Evolutionary conservation across 1,284 basidiomycete species (phyloP).

Genomic region (Ustilago shanxiensis): DNA sequence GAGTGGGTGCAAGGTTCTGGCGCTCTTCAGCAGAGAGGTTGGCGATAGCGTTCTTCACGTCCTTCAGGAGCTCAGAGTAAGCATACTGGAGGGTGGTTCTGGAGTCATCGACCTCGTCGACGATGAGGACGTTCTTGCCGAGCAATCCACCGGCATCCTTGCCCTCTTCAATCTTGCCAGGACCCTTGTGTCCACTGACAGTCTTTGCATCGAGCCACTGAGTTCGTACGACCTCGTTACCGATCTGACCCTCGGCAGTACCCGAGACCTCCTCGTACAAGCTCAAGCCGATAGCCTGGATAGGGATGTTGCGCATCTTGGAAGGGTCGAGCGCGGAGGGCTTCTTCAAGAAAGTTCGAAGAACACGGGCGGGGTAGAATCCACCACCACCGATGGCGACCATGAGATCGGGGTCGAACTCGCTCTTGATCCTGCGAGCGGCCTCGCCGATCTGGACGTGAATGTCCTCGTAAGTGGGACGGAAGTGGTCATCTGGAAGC

Average conservation of each 20-base stretch:
- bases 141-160: conserved; percentile 66
- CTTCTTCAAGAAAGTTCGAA: conserved; percentile 68
- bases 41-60: conserved; percentile 61
- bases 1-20: conserved; percentile 59
- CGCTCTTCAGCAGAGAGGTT: conserved; percentile 60
- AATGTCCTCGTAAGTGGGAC: conserved; percentile 69
- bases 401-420: conserved; percentile 66
- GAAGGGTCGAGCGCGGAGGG: conserved; percentile 53
- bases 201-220: conserved; percentile 68
- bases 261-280: conserved; percentile 69
- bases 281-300: conserved; percentile 68
- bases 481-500: conserved; percentile 68
- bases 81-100: conserved; percentile 69
- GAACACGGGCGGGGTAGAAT: conserved; percentile 68
- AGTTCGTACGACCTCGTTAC: conserved; percentile 67
- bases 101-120: conserved; percentile 70
- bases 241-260: conserved; percentile 61
- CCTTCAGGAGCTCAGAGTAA: conserved; percentile 68
- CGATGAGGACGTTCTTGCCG: conserved; percentile 69
- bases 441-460: conserved; percentile 64
- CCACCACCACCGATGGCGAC: conserved; percentile 69
- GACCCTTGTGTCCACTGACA: conserved; percentile 43
- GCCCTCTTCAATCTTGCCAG: conserved; percentile 56
- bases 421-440: conserved; percentile 61
- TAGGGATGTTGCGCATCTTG: conserved; percentile 68